Evolutionary conservation across 345 rosid species (phyloP).

Genomic region (Eucalyptus curtisii): DNA sequence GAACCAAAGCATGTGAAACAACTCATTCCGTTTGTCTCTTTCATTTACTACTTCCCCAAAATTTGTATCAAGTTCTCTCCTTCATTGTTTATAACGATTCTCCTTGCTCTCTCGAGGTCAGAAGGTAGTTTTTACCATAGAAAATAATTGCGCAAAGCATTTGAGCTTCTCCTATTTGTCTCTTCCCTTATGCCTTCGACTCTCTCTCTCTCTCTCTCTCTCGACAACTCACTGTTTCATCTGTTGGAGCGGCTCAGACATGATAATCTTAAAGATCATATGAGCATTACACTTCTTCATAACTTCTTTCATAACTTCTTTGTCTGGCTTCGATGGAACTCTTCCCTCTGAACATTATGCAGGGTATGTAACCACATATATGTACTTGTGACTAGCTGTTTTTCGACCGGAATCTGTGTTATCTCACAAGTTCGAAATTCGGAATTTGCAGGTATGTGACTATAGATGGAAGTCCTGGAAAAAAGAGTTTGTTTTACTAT

Average conservation of each 20-base stretch:
- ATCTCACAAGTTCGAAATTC: background rate
- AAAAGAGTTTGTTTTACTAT: conserved; percentile 25
- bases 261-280: background rate
- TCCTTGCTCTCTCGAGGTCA: background rate
- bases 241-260: background rate
- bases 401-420: background rate
- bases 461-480: conserved; percentile 3
- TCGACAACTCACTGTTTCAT: background rate
- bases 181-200: background rate
- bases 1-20: background rate
- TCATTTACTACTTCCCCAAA: background rate
- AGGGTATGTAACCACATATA: background rate
- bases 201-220: background rate
- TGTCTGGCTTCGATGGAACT: conserved; percentile 19
- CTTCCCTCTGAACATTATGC: conserved; percentile 25
- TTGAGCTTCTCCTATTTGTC: background rate
- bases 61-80: background rate
- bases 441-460: conserved; percentile 15
- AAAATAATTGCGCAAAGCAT: background rate
- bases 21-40: no score
- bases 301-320: conserved; percentile 6
- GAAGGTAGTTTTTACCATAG: background rate
- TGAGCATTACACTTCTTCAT: background rate
- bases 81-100: background rate
- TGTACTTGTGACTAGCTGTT: background rate